Evolutionary conservation across 306 rosid genomes (phyloP), one percentile per base, ranked within the genome.

Genomic region (Herpetospermum pedunculosum): DNA sequence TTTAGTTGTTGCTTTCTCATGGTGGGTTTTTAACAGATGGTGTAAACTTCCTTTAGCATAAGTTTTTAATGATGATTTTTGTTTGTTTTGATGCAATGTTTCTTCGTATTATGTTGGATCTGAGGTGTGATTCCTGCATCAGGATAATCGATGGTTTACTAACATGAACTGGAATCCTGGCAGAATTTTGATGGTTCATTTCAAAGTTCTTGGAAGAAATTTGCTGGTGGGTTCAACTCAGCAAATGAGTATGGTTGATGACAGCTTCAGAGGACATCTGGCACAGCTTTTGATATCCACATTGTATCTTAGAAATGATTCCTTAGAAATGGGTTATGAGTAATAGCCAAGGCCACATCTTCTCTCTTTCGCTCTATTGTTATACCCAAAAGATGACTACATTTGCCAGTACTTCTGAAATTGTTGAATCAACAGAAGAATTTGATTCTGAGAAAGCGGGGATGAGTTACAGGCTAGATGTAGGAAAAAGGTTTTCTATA

Each of bases 391-490:
- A 81, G 79, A 94, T 94, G 97, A 87, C 84, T 60, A 77, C 83
- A 53, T 81, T 75, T 35, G 23, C 65, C 26, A 80, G 77, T 78
- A 81, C 89, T 14, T 79, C 90, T 75, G 96, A 94, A 85, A 94
- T 94, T 65, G 91, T 91, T 46, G 97, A 94, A 78, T 86, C 86
- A 49, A 80, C 80, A 59, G 97, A 85, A 43, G 96, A 86, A 72
- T 78, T 67, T 41, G 77, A 83, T 75, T 78, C 85, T 0, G 92
- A 78, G 80, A 83, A 83, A 74, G 83, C 83, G 26, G 94, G 83
- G 78, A 82, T 85, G 40, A 79, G 81, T 70, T 79, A 80, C 77
- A 70, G 76, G 40, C 70, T 75, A 38, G 76, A 78, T 71, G 80
- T 77, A 52, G 96, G 88, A 58, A 88, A 82, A 72, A 84, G 67